Evolutionary conservation across 192 early-diverging fungal species (phyloP), one percentile per base, ranked within the genome.

Genomic region (Coemansia sp.): DNA sequence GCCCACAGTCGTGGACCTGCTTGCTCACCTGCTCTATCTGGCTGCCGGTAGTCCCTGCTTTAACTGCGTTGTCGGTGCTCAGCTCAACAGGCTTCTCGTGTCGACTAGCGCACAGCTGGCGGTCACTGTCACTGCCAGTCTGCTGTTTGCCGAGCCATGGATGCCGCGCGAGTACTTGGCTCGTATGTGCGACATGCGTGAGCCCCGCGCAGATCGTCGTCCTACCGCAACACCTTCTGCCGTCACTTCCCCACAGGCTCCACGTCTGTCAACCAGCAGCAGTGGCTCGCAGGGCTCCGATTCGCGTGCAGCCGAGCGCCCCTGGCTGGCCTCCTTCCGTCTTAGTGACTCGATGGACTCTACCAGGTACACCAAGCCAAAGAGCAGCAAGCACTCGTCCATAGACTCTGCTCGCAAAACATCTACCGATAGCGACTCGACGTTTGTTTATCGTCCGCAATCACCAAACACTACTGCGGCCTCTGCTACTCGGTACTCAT

Each of bases 81-180:
- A 59, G 25, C 55, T 74, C 13, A 60, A 62, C 20, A 25, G 36
- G 9, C 55, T 67, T 35, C 64, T 67, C 29, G 60, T 63, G 32
- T 35, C 71, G 6, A 59, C 59, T 11, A 63, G 59, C 23, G 71
- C 58, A 4, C 71, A 74, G 46, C 25, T 74, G 32, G 71, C 71
- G 2, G 71, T 74, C n/a, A 25, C 51, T 5, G 51, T 67, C n/a
- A 20, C 71, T 5, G 40, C 59, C 1, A 25, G 49, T 9, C 42
- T 74, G 50, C 19, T 74, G 42, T 74, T 74, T 40, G 49, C 59
- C 6, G 71, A 74, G 29, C 71, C 64, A 13, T 74, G 71, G 71
- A 50, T 74, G 36, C 71, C 71, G 11, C 55, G 58, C 42, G 71
- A 67, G 50, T 58, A 67, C 20, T 46, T 74, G 24, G 38, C 34